Evolutionary conservation across 1,284 basidiomycete genomes (phyloP).

Genomic region (Mrakiaceae sp.): DNA sequence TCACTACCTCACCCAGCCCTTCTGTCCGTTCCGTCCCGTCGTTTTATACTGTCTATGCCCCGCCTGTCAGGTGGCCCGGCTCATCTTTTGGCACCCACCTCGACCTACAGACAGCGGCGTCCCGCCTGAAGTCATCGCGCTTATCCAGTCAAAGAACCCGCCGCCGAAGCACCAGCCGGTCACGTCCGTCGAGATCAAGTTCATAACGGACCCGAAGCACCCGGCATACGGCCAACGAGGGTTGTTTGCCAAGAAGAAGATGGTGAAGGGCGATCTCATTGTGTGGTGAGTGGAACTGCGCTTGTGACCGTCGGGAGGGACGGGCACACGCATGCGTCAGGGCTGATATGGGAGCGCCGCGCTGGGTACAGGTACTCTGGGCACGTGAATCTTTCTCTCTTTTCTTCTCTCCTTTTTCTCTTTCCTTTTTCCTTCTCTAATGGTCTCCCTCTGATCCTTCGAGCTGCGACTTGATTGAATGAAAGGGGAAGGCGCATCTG

Average conservation of each 20-base stretch:
- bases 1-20: slow-evolving; percentile 11
- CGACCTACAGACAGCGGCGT: neutral
- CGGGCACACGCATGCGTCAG: no score
- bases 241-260: slow-evolving; percentile 9
- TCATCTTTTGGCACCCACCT: neutral
- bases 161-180: slow-evolving; percentile 10
- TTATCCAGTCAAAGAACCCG: slow-evolving; percentile 2
- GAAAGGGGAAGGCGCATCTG: no score
- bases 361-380: slow-evolving; percentile 2
- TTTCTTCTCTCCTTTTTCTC: no score
- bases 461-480: no score
- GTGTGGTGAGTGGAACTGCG: slow-evolving; percentile 9
- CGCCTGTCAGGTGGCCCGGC: no score
- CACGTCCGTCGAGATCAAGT: slow-evolving; percentile 7
- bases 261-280: slow-evolving; percentile 13
- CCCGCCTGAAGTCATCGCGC: slow-evolving; percentile 1
- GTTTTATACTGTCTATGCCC: neutral
- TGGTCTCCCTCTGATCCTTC: no score
- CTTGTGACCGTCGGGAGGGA: neutral
- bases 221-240: slow-evolving; percentile 16
- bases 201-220: slow-evolving; percentile 4
- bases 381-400: neutral
- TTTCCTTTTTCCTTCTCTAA: no score
- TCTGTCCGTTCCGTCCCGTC: neutral
- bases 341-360: no score